These are phyloP conservation scores for Hanseniaspora guilliermondii DNA, from an alignment of 805 yeast genomes.

Conservation along the genomic window DNA sequence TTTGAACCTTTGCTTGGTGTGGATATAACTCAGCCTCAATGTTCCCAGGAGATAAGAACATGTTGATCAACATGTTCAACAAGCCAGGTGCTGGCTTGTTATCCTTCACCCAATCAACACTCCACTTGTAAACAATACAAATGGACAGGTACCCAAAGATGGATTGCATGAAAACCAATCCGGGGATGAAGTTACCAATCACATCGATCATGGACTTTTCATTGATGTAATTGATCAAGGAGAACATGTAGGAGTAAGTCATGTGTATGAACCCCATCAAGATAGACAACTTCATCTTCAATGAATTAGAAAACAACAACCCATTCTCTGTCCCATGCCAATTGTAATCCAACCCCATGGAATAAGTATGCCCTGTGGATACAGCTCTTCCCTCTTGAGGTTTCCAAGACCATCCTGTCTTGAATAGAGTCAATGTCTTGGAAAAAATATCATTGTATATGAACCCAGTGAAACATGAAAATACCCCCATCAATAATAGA, in stretches of 20 bases:
- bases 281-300: constrained; percentile 65
- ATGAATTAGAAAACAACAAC: constrained; percentile 55
- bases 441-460: constrained; percentile 63
- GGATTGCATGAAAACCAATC: constrained; percentile 61
- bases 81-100: constrained; percentile 57
- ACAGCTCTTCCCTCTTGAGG: constrained; percentile 34
- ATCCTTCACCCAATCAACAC: constrained; percentile 54
- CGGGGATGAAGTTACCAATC: constrained; percentile 62
- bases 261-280: constrained; percentile 66
- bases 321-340: constrained; percentile 78
- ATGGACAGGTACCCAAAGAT: constrained; percentile 60
- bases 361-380: constrained; percentile 35
- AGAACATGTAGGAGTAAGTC: constrained; percentile 57
- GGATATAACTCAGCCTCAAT: constrained; percentile 54
- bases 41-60: constrained; percentile 63
- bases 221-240: constrained; percentile 48
- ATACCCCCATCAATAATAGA: constrained; percentile 54
- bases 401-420: constrained; percentile 63
- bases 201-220: constrained; percentile 53
- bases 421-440: constrained; percentile 53
- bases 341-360: constrained; percentile 55
- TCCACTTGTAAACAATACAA: constrained; percentile 64
- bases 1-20: constrained; percentile 52
- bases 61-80: constrained; percentile 60
- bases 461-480: constrained; percentile 64